Evolutionary conservation across 768 basidiomycete genomes (phyloP).

Genomic region (Calvatia gigantea): DNA sequence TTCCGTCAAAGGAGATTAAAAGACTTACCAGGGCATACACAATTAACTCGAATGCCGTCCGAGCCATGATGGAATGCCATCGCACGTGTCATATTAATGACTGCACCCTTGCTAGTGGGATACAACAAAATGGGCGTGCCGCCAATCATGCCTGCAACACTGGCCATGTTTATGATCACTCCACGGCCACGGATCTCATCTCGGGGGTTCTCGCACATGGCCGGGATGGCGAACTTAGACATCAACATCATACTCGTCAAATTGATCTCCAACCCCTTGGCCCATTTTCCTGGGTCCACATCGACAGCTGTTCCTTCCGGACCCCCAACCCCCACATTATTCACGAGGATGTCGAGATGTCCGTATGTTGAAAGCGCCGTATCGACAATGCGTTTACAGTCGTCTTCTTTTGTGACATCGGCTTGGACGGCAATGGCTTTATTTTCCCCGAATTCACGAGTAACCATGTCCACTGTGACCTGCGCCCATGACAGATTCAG

Average conservation of each 20-base stretch:
- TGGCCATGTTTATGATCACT: slow-evolving; percentile 38
- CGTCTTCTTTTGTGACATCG: slow-evolving; percentile 31
- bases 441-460: slow-evolving; percentile 30
- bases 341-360: slow-evolving; percentile 39
- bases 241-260: slow-evolving; percentile 43
- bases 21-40: slow-evolving; percentile 35
- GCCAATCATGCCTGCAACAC: slow-evolving; percentile 33
- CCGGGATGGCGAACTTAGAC: slow-evolving; percentile 38
- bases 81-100: slow-evolving; percentile 41
- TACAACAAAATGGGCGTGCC: slow-evolving; percentile 38
- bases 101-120: slow-evolving; percentile 39
- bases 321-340: slow-evolving; percentile 38
- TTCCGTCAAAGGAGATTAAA: not conserved
- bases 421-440: slow-evolving; percentile 29
- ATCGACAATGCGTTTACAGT: slow-evolving; percentile 35
- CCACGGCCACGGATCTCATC: slow-evolving; percentile 30
- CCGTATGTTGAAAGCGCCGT: slow-evolving; percentile 30
- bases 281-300: slow-evolving; percentile 32
- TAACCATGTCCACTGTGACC: slow-evolving; percentile 37
- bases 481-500: slow-evolving; percentile 32
- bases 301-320: slow-evolving; percentile 35
- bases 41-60: slow-evolving; percentile 37
- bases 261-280: slow-evolving; percentile 32
- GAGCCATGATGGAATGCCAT: slow-evolving; percentile 42
- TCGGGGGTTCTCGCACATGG: slow-evolving; percentile 34